Evolutionary conservation across 257 asterid species (phyloP), one percentile per base, ranked within the genome.

Genomic region (Fraxinus quadrangulata): DNA sequence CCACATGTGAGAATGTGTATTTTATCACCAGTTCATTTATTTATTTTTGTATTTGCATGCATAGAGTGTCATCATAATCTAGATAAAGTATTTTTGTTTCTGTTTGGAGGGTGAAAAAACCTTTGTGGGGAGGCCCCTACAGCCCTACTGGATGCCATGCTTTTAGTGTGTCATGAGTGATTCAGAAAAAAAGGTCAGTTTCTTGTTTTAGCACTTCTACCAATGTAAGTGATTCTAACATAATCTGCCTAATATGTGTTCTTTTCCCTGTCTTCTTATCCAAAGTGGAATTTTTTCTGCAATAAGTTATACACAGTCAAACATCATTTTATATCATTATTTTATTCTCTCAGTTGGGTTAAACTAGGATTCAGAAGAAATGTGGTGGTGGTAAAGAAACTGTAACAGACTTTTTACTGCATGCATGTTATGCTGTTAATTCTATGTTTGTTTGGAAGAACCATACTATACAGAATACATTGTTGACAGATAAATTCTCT

Each of bases 91-190:
- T 14, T 71, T 70, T 73, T 31, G 81, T 72, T 59, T 75, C 49
- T 75, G 77, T 45, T 63, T 67, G 72, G 49, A 51, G 72, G 8
- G 37, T 47, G 71, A 45, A 59, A 59, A 59, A 72, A 33, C 61
- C 40, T 51, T 61, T 42, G 75, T 21, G 34, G 36, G 84, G 81
- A 63, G 87, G 89, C 89, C 89, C 85, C 87, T 81, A 80, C 88
- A 72, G 14, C 89, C 85, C 87, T 81, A 80, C 88, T 74, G 14
- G 66, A 74, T 45, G 61, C 79, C 68, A 47, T 72, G 66, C 42
- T 49, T 45, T 78, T 47, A 36, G 72, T 16, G 24, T 33, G 65
- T 56, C 68, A 49, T 54, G 11, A 69, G 73, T 70, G 74, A 51
- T 54, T 33, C 75, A 69, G 47, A 51, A 75, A 42, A 51, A 75